Evolutionary conservation across 2,329 filamentous ascomycete genomes (phyloP), one percentile per base, ranked within the genome.

Genomic region (Diatrype stigma): DNA sequence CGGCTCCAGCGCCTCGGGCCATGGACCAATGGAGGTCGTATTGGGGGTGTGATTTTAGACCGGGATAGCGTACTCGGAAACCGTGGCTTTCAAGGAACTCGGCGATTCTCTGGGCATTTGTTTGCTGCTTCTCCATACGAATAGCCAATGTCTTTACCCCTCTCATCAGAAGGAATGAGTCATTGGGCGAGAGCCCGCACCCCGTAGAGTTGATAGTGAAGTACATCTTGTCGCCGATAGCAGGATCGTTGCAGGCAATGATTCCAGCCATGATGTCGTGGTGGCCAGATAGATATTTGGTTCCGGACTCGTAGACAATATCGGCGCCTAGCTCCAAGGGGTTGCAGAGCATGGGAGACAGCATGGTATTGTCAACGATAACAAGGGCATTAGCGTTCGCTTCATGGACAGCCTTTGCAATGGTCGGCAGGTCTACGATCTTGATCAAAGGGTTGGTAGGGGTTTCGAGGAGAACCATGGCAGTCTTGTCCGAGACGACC

Each of bases 221-320:
- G 75, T 88, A 99, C 60, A 99, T 84, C 66, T 88, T 90, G 63
- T 99, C 91, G 45, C 87, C 92, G 26, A 99, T 75, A 3, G 82
- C 75, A 4, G 83, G 70, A 65, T 96, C 87, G 68, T 97, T 97
- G 69, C 92, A 84, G 21, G 92, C 94, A 58, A 99, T 88, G 28
- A 99, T 91, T 56, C 95, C 94, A 10, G 94, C 94, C 94, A 99
- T 99, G 66, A 99, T 87, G 67, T 99, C 95, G 76, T 99, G 94
- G 70, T 99, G 94, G 30, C 94, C 94, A 1, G 92, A 97, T 6
- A 99, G 80, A 65, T 99, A 99, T 71, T 99, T 99, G 22, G 94
- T 99, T 50, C 94, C 94, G 23, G 89, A 96, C 74, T 99, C 94
- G 72, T 99, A 99, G 50, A 96, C 90, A 60, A 99, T 88, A 64